Conservation (phyloP, 2,329 filamentous ascomycete species). For the Calonectria leucothoes region DNA sequence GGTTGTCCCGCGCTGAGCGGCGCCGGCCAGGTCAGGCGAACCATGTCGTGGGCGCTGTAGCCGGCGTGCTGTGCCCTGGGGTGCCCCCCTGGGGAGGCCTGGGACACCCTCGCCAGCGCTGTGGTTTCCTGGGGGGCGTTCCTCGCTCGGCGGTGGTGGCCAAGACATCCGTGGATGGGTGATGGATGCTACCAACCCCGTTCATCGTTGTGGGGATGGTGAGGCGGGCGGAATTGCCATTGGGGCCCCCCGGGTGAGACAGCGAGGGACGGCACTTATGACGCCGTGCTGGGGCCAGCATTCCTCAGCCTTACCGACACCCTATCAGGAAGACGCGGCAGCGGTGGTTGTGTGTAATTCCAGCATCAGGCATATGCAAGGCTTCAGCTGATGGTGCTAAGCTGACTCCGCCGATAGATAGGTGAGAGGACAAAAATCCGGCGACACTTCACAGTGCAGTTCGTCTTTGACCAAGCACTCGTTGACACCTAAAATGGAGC, state of each 20-base stretch:
- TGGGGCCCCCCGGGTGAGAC: neutral
- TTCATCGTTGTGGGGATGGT: neutral
- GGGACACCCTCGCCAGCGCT: neutral
- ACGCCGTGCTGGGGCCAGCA: neutral
- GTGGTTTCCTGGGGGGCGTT: neutral
- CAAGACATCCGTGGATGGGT: neutral
- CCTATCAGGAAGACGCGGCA: constrained; percentile 17
- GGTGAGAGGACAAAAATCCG: neutral
- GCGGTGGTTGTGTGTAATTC: neutral
- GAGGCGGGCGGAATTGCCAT: neutral
- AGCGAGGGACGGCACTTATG: neutral
- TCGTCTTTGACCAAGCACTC: no score
- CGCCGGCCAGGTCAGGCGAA: constrained; percentile 24
- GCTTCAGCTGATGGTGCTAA: constrained; percentile 20
- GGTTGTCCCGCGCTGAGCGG: constrained; percentile 28
- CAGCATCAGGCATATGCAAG: constrained; percentile 18
- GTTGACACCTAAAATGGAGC: neutral
- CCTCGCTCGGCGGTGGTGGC: neutral
- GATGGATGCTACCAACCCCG: neutral
- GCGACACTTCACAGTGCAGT: neutral
- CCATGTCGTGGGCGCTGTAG: constrained; percentile 25
- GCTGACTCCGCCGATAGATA: neutral
- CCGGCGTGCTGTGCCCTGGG: neutral
- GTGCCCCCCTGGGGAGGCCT: neutral
- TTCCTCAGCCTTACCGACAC: neutral